These are phyloP conservation scores for Scedosporium boydii DNA, from an alignment of 2,329 filamentous ascomycete genomes.

Conservation along the genomic window DNA sequence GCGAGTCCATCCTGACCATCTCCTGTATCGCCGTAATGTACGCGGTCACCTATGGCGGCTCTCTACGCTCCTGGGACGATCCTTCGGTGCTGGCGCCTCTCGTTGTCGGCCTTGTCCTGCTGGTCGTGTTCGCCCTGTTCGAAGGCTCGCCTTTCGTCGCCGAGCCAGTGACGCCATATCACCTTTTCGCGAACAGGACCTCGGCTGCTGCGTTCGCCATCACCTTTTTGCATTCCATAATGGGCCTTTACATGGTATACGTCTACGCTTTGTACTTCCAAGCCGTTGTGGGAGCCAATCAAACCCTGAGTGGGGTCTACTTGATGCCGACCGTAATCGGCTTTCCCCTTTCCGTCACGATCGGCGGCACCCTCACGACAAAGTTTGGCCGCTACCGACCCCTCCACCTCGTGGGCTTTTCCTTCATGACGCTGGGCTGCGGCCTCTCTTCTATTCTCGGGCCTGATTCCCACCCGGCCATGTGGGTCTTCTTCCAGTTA, in stretches of 20 bases:
- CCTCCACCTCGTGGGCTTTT: constrained; percentile 25
- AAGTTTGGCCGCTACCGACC: constrained; percentile 22
- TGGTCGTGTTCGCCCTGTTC: constrained; percentile 25
- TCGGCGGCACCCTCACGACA: constrained; percentile 16
- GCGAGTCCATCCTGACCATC: constrained; percentile 19
- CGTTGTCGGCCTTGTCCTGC: constrained; percentile 24
- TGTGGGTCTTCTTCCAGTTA: constrained; percentile 30
- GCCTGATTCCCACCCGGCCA: constrained; percentile 18
- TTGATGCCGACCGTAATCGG: constrained; percentile 20
- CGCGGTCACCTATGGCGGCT: constrained; percentile 10
- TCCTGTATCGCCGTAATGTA: constrained; percentile 16
- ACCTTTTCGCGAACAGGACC: constrained; percentile 35
- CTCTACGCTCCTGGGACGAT: constrained; percentile 6
- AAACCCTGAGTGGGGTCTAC: constrained; percentile 22
- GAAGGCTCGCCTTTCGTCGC: constrained; percentile 16
- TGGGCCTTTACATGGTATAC: constrained; percentile 23
- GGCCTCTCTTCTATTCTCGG: constrained; percentile 31
- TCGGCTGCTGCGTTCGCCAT: constrained; percentile 11
- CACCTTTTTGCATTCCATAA: constrained; percentile 13
- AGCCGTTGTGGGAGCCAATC: constrained; percentile 22
- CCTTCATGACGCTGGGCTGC: constrained; percentile 26
- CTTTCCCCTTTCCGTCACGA: constrained; percentile 18
- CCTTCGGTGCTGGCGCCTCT: constrained; percentile 18
- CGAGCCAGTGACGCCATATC: constrained; percentile 30
- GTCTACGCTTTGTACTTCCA: constrained; percentile 40